A percentile compares a stretch with the other conserved stretches of the same genome.
These are phyloP conservation scores for Mrakia hoshinonis DNA, from an alignment of 768 basidiomycete genomes.

Conservation along the genomic window DNA sequence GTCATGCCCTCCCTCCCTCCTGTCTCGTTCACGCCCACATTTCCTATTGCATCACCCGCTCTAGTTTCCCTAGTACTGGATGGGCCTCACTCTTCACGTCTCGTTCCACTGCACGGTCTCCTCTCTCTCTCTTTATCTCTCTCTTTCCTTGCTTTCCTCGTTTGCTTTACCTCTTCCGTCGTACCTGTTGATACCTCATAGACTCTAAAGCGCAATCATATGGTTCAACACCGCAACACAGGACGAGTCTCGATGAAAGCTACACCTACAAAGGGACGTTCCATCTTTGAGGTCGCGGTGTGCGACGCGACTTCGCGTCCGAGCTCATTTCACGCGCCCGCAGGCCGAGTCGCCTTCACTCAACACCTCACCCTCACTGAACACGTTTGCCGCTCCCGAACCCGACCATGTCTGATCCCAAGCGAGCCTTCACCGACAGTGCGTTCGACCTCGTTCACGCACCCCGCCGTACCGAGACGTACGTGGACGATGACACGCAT, in stretches of 20 bases:
- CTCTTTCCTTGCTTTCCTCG: neutral
- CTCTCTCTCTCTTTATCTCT: neutral
- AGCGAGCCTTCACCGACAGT: too few species aligned
- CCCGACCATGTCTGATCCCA: too few species aligned
- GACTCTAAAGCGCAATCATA: neutral
- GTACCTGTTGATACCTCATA: conserved; percentile 1
- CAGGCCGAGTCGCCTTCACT: too few species aligned
- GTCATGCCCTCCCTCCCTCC: neutral
- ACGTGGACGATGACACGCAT: too few species aligned
- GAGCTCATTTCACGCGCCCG: too few species aligned
- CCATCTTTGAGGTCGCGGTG: neutral
- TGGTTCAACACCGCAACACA: conserved; percentile 18
- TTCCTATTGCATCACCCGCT: neutral
- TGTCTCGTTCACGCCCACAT: neutral
- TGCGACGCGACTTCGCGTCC: neutral
- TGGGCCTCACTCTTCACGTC: neutral
- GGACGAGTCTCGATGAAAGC: neutral
- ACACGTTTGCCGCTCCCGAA: too few species aligned
- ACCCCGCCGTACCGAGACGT: too few species aligned
- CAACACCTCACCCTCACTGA: too few species aligned
- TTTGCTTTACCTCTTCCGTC: neutral
- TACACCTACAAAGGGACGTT: neutral
- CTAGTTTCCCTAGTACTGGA: too few species aligned
- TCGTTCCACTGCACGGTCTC: neutral
- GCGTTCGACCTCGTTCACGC: too few species aligned